Evolutionary conservation across 768 basidiomycete species (phyloP).

Genomic region (Sistotremastrum suecicum): DNA sequence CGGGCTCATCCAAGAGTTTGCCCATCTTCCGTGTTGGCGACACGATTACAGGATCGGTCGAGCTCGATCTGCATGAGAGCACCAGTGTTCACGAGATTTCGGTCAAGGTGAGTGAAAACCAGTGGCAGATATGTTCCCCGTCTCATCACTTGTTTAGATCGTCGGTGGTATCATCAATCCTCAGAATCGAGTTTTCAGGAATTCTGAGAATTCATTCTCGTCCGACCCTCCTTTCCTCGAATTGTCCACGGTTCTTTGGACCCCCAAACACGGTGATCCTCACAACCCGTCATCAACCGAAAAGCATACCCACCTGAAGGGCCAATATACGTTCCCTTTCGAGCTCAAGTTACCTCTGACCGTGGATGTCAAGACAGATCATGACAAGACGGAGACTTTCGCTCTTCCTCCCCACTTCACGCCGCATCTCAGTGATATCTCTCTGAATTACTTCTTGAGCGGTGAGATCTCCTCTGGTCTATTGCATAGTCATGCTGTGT

Average conservation of each 20-base stretch:
- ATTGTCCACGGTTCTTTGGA: constrained; percentile 29
- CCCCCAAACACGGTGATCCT: constrained; percentile 6
- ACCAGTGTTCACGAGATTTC: too few relatives aligned
- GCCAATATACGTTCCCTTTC: constrained; percentile 36
- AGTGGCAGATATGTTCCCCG: constrained; percentile 5
- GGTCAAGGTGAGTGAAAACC: background rate
- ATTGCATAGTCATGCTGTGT: too few relatives aligned
- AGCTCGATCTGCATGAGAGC: constrained; percentile 23
- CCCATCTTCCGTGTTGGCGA: constrained; percentile 38
- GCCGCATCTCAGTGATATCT: constrained; percentile 17
- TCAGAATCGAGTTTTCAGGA: constrained; percentile 49
- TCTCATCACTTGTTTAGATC: background rate
- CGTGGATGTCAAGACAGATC: constrained; percentile 16
- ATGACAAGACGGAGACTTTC: constrained; percentile 10
- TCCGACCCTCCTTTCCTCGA: constrained; percentile 25
- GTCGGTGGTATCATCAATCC: constrained; percentile 21
- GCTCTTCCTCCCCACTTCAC: constrained; percentile 35
- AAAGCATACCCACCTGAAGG: constrained; percentile 8
- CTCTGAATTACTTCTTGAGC: too few relatives aligned
- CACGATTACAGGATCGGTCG: constrained; percentile 33
- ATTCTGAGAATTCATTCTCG: too few relatives aligned
- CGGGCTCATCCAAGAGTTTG: constrained; percentile 20
- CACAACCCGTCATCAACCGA: constrained; percentile 15
- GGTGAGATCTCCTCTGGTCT: too few relatives aligned
- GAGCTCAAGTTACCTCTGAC: constrained; percentile 30